Conservation (phyloP, 1,139 yeast genomes). For the Pichia sp. region DNA sequence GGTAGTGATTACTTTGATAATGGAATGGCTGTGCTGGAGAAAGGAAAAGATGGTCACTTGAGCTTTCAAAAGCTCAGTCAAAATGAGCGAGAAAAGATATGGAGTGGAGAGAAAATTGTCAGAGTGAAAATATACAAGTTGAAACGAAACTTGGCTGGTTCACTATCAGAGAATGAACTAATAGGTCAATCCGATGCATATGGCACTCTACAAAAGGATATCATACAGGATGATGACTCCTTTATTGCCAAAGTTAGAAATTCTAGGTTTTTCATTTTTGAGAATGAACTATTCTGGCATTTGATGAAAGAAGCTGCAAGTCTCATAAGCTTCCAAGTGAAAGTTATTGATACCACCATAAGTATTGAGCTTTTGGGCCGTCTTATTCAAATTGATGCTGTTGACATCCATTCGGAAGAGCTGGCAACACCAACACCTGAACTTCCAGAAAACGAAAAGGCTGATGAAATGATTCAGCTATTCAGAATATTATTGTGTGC, state of each 20-base stretch:
- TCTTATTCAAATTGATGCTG: slow-evolving; percentile 48
- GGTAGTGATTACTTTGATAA: slow-evolving; percentile 72
- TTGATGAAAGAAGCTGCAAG: slow-evolving; percentile 68
- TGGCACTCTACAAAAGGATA: slow-evolving; percentile 4
- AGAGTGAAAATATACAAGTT: slow-evolving; percentile 39
- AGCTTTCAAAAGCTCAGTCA: slow-evolving; percentile 23
- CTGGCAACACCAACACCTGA: slow-evolving; percentile 3
- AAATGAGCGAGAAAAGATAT: slow-evolving; percentile 27
- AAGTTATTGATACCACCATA: slow-evolving; percentile 56
- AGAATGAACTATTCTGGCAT: slow-evolving; percentile 72
- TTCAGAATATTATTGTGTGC: slow-evolving; percentile 57
- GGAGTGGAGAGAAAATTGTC: slow-evolving; percentile 32
- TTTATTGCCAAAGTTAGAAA: slow-evolving; percentile 38
- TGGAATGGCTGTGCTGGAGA: slow-evolving; percentile 64
- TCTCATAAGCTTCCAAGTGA: slow-evolving; percentile 66
- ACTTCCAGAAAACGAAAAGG: slow-evolving; percentile 30
- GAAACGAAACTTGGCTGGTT: slow-evolving; percentile 1
- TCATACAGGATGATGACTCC: slow-evolving; percentile 6
- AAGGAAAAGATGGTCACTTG: slow-evolving; percentile 25
- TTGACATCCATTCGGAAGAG: slow-evolving; percentile 4
- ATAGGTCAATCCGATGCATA: slow-evolving; percentile 12
- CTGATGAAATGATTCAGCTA: slow-evolving; percentile 46
- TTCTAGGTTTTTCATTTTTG: slow-evolving; percentile 71
- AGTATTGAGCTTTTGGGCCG: slow-evolving; percentile 59
- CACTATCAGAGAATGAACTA: slow-evolving; percentile 4